Evolutionary conservation across 1,139 yeast genomes (phyloP).

Genomic region (Blastobotrys serpentis): DNA sequence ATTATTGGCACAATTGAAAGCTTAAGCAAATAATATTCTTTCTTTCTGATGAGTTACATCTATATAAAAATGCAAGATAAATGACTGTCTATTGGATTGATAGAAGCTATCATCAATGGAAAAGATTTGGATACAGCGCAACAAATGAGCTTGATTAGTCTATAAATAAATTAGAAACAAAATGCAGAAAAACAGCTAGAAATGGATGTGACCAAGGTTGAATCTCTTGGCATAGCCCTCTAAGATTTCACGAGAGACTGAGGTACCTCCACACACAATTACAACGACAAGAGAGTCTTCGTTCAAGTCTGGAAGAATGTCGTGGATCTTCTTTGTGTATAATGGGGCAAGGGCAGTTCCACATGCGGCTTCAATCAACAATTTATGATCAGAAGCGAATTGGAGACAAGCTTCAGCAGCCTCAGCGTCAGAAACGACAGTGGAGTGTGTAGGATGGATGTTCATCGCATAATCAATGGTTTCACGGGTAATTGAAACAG

Average conservation of each 20-base stretch:
- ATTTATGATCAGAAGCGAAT: slow-evolving; percentile 51
- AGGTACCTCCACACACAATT: slow-evolving; percentile 38
- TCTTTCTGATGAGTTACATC: no score
- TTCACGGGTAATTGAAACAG: slow-evolving; percentile 53
- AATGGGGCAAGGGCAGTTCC: slow-evolving; percentile 65
- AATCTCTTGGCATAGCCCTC: slow-evolving; percentile 30
- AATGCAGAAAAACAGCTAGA: not conserved
- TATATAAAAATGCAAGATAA: no score
- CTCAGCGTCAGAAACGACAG: slow-evolving; percentile 54
- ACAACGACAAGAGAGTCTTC: slow-evolving; percentile 33
- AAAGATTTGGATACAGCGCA: no score
- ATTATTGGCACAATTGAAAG: no score
- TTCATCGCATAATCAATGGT: slow-evolving; percentile 48
- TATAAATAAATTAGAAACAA: slow-evolving; percentile 7
- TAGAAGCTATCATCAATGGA: no score
- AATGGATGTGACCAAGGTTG: slow-evolving; percentile 18
- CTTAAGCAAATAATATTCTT: no score
- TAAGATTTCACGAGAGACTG: slow-evolving; percentile 33
- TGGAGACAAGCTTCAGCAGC: slow-evolving; percentile 54
- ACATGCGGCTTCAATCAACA: slow-evolving; percentile 71
- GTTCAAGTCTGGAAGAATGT: slow-evolving; percentile 30
- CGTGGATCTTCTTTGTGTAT: slow-evolving; percentile 37
- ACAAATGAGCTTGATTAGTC: no score
- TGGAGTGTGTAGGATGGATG: slow-evolving; percentile 44
- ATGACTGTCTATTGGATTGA: no score